phyloP scores from a whole-genome alignment of 345 rosid species.

The Raphanus sativus region DNA sequence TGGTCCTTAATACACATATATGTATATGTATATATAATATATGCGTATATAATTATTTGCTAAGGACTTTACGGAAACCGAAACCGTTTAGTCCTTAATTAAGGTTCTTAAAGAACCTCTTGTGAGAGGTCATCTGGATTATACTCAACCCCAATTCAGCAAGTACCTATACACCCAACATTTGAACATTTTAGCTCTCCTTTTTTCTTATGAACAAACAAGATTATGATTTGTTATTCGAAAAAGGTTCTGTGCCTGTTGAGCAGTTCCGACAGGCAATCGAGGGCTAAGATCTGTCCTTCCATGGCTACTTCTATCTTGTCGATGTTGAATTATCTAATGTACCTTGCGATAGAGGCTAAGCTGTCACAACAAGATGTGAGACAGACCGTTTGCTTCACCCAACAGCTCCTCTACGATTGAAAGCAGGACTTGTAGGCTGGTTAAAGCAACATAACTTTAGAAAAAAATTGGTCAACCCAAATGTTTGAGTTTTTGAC shows the following conservation, averaged over 20 bases:
- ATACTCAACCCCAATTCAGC: slow-evolving; percentile 76
- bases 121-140: slow-evolving; percentile 56
- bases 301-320: slow-evolving; percentile 27
- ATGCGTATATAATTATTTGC: no score
- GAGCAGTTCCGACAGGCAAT: slow-evolving; percentile 35
- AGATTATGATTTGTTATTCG: neutral
- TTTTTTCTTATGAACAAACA: neutral
- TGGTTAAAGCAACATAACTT: no score
- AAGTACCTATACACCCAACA: slow-evolving; percentile 54
- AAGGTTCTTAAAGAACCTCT: slow-evolving; percentile 60
- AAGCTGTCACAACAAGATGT: neutral
- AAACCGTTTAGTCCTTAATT: no score
- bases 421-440: no score
- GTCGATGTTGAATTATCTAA: slow-evolving; percentile 48
- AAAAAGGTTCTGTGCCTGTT: slow-evolving; percentile 50
- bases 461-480: no score
- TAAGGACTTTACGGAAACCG: no score
- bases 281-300: slow-evolving; percentile 28
- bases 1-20: no score
- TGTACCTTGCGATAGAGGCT: neutral
- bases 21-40: no score
- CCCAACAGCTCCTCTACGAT: neutral
- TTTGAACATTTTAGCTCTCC: neutral
- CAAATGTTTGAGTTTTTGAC: no score
- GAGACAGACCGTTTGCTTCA: neutral